A percentile compares a stretch with the other conserved stretches of the same genome.
phyloP scores from a whole-genome alignment of 1,139 yeast genomes.

The Lipomyces yarrowii region DNA sequence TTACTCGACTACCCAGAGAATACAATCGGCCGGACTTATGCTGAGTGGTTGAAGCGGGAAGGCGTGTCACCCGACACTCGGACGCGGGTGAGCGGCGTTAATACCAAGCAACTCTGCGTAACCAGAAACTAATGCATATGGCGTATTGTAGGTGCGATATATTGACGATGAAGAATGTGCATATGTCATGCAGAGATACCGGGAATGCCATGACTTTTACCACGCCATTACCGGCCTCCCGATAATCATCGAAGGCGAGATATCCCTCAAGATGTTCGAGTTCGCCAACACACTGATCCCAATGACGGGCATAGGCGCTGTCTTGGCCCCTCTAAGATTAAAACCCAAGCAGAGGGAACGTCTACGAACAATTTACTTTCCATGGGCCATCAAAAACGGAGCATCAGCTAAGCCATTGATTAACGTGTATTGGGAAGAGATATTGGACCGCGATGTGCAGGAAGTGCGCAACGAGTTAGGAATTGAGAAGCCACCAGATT shows the following conservation, averaged over 20 bases:
- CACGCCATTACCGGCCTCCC: conserved; percentile 92
- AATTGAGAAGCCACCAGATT: conserved; percentile 76
- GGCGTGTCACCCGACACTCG: conserved; percentile 94
- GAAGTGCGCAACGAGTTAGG: conserved; percentile 72
- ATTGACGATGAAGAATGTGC: conserved; percentile 92
- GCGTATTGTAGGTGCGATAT: conserved; percentile 47
- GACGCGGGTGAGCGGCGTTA: conserved; percentile 59
- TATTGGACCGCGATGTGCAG: conserved; percentile 69
- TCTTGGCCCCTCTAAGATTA: conserved; percentile 81
- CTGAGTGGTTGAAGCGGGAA: conserved; percentile 81
- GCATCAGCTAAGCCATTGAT: conserved; percentile 72
- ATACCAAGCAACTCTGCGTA: not conserved
- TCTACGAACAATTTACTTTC: conserved; percentile 64
- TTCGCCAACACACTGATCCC: conserved; percentile 92
- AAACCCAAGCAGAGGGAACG: conserved; percentile 56
- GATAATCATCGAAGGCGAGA: conserved; percentile 91
- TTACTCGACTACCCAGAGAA: conserved; percentile 65
- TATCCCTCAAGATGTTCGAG: conserved; percentile 89
- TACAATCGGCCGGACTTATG: conserved; percentile 77
- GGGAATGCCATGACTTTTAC: conserved; percentile 96
- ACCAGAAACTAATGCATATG: not conserved
- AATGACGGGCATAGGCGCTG: conserved; percentile 91
- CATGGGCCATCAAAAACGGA: conserved; percentile 87
- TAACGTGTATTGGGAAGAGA: conserved; percentile 91
- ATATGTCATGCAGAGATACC: conserved; percentile 84